phyloP scores from a whole-genome alignment of 768 basidiomycete species.

The Suillus subluteus region DNA sequence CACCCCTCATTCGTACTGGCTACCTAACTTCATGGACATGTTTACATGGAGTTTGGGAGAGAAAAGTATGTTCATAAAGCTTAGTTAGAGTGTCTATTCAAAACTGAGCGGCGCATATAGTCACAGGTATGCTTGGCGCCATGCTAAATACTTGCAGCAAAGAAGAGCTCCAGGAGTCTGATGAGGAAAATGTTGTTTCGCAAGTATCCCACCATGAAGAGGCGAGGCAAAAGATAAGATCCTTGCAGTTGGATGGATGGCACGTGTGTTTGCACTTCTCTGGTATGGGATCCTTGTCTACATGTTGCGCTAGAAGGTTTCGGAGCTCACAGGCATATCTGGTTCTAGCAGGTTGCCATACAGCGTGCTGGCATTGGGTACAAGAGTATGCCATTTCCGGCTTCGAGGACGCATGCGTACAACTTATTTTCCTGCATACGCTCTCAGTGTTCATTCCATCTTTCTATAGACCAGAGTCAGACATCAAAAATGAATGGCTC shows the following conservation, averaged over 20 bases:
- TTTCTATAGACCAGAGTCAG: conserved; percentile 83
- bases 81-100: not conserved
- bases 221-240: conserved; percentile 60
- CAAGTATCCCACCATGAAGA: conserved; percentile 46
- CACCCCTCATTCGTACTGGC: conserved; percentile 95
- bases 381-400: conserved; percentile 79
- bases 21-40: conserved; percentile 99
- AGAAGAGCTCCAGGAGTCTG: conserved; percentile 71
- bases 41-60: conserved; percentile 99
- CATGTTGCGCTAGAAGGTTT: conserved; percentile 56
- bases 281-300: conserved; percentile 57
- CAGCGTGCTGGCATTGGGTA: conserved; percentile 81
- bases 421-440: not conserved
- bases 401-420: conserved; percentile 92
- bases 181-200: conserved; percentile 53
- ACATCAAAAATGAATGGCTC: conserved; percentile 99
- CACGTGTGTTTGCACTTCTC: conserved; percentile 60
- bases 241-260: conserved; percentile 37
- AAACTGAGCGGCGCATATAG: conserved; percentile 43
- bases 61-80: conserved; percentile 67
- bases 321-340: conserved; percentile 60
- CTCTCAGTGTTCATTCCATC: not conserved
- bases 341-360: conserved; percentile 80
- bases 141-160: conserved; percentile 95
- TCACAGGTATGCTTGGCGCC: conserved; percentile 98